phyloP scores from a whole-genome alignment of 148 eudicot species.

The Nepenthes gracilis region DNA sequence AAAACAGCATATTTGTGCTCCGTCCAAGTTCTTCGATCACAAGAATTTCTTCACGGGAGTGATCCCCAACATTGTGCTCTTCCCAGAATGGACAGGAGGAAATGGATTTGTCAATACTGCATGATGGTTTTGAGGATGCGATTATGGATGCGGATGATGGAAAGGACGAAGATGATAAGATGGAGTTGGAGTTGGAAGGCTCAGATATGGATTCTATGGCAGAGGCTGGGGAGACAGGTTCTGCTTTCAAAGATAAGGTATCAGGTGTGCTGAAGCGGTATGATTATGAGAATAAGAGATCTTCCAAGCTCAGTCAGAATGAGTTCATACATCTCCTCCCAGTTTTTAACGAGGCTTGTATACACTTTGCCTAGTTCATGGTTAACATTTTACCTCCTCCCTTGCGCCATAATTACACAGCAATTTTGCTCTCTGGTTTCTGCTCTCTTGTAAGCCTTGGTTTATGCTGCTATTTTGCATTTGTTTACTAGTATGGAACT shows the following conservation, averaged over 20 bases:
- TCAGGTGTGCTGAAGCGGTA: slow-evolving; percentile 55
- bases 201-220: slow-evolving; percentile 20
- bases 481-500: too few relatives aligned
- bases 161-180: slow-evolving; percentile 41
- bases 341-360: slow-evolving; percentile 68
- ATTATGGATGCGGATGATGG: slow-evolving; percentile 51
- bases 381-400: neutral
- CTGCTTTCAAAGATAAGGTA: slow-evolving; percentile 65
- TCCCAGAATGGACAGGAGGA: slow-evolving; percentile 17
- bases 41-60: too few relatives aligned
- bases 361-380: slow-evolving; percentile 38
- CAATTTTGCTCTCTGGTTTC: too few relatives aligned
- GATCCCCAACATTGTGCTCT: neutral
- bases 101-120: slow-evolving; percentile 30
- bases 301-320: slow-evolving; percentile 77
- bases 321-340: slow-evolving; percentile 85
- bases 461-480: too few relatives aligned
- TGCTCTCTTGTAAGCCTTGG: too few relatives aligned
- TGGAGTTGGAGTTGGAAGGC: slow-evolving; percentile 52
- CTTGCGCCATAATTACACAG: too few relatives aligned
- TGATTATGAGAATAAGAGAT: slow-evolving; percentile 73
- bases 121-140: slow-evolving; percentile 29
- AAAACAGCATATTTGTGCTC: too few relatives aligned
- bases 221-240: slow-evolving; percentile 24
- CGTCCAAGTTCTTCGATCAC: too few relatives aligned